A percentile compares a stretch with the other conserved stretches of the same genome.
Conservation (phyloP, 1,139 yeast genomes). For the Geotrichum fermentans region DNA sequence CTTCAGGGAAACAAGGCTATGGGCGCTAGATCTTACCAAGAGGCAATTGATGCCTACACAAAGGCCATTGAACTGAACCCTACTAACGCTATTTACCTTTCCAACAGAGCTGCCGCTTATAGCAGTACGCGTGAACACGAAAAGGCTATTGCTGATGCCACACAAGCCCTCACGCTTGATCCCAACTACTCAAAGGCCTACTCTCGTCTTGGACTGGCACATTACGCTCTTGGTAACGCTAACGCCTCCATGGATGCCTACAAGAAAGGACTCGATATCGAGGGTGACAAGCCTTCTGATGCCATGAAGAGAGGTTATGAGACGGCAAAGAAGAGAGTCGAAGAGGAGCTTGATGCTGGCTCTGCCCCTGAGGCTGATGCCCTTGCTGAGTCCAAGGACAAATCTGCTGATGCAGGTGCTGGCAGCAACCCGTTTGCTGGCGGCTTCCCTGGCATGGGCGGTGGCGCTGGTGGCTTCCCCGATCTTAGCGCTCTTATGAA, state of each 20-base stretch:
- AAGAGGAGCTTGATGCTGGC: conserved; percentile 56
- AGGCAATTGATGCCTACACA: conserved; percentile 72
- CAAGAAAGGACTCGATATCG: conserved; percentile 77
- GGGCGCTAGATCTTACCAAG: conserved; percentile 67
- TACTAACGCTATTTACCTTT: conserved; percentile 73
- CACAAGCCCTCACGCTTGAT: conserved; percentile 69
- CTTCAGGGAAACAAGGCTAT: conserved; percentile 85
- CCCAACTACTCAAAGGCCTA: conserved; percentile 86
- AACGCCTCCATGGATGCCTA: conserved; percentile 88
- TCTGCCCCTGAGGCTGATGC: conserved; percentile 35
- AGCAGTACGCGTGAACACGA: conserved; percentile 72
- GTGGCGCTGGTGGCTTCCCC: conserved; percentile 68
- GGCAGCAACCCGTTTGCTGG: conserved; percentile 41
- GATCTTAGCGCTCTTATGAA: conserved; percentile 71
- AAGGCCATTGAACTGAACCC: conserved; percentile 73
- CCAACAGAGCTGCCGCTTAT: conserved; percentile 96
- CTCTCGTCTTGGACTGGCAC: conserved; percentile 91
- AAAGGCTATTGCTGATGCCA: conserved; percentile 78
- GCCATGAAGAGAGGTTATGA: conserved; percentile 93
- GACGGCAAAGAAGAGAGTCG: conserved; percentile 82
- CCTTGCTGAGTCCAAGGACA: conserved; percentile 31
- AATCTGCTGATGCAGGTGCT: conserved; percentile 44
- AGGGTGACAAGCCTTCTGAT: conserved; percentile 78
- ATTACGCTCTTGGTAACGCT: conserved; percentile 83
- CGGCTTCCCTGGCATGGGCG: conserved; percentile 47